Evolutionary conservation across 768 basidiomycete species (phyloP).

Genomic region (Boletus eberwhitei): DNA sequence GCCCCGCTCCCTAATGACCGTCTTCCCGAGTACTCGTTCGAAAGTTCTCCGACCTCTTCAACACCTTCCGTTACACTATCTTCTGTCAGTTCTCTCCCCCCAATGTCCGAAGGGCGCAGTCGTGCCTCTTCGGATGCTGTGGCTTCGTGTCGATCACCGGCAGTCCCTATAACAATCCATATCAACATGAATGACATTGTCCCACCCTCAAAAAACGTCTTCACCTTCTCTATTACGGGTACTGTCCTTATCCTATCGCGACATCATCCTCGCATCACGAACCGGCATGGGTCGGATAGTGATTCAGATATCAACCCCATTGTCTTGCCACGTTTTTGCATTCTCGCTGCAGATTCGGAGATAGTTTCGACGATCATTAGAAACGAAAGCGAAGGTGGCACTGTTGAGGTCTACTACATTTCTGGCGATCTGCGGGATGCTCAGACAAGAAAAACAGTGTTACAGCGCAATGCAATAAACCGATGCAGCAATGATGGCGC

Average conservation of each 20-base stretch:
- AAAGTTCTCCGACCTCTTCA: slow-evolving; percentile 53
- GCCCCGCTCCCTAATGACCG: slow-evolving; percentile 67
- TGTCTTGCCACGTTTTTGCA: slow-evolving; percentile 63
- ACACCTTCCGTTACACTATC: slow-evolving; percentile 41
- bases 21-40: slow-evolving; percentile 74
- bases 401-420: slow-evolving; percentile 61
- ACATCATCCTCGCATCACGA: slow-evolving; percentile 24
- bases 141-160: slow-evolving; percentile 41
- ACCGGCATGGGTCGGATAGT: slow-evolving; percentile 20
- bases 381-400: slow-evolving; percentile 52
- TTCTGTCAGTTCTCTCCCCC: slow-evolving; percentile 37
- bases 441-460: slow-evolving; percentile 59
- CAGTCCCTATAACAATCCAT: slow-evolving; percentile 66
- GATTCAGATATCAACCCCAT: slow-evolving; percentile 48
- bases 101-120: slow-evolving; percentile 33
- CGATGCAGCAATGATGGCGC: slow-evolving; percentile 62
- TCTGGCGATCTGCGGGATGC: slow-evolving; percentile 56
- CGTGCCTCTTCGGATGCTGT: slow-evolving; percentile 36
- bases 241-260: slow-evolving; percentile 58
- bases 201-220: slow-evolving; percentile 58
- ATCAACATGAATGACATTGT: slow-evolving; percentile 78
- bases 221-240: slow-evolving; percentile 65
- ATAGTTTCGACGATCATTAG: slow-evolving; percentile 53
- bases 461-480: slow-evolving; percentile 57
- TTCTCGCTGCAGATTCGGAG: slow-evolving; percentile 66